Conservation (phyloP, 1,139 yeast genomes). For the Saccharomyces hybrid region DNA sequence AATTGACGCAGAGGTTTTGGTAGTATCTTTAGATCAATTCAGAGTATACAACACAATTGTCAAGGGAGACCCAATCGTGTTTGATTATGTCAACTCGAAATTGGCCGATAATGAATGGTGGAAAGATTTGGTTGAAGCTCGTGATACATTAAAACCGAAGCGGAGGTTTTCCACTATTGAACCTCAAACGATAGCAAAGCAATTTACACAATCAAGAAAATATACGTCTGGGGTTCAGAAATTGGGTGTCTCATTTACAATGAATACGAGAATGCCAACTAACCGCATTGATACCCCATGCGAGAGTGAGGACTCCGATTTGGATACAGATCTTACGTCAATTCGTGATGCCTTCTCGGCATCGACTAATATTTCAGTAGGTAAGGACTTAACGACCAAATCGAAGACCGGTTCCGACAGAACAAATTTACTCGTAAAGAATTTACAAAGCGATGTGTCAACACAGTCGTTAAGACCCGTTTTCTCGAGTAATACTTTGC, state of each 20-base stretch:
- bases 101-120: slow-evolving; percentile 51
- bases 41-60: slow-evolving; percentile 68
- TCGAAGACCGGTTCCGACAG: neutral
- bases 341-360: slow-evolving; percentile 4
- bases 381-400: neutral
- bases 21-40: slow-evolving; percentile 60
- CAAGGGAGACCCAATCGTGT: slow-evolving; percentile 44
- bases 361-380: neutral
- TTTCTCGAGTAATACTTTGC: slow-evolving; percentile 72
- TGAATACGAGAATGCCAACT: slow-evolving; percentile 51
- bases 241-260: slow-evolving; percentile 66
- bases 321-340: slow-evolving; percentile 17
- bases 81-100: slow-evolving; percentile 32
- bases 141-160: slow-evolving; percentile 35
- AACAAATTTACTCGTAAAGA: neutral
- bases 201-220: slow-evolving; percentile 14
- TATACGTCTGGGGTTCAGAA: slow-evolving; percentile 53
- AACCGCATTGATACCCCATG: slow-evolving; percentile 11
- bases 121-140: slow-evolving; percentile 53
- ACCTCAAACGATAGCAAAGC: slow-evolving; percentile 9
- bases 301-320: slow-evolving; percentile 17
- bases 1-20: slow-evolving; percentile 71
- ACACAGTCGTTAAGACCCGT: slow-evolving; percentile 44
- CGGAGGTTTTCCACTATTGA: slow-evolving; percentile 25
- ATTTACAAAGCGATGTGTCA: slow-evolving; percentile 4